Conservation (phyloP, 495 filamentous ascomycete species). For the Xylaria bambusicola region DNA sequence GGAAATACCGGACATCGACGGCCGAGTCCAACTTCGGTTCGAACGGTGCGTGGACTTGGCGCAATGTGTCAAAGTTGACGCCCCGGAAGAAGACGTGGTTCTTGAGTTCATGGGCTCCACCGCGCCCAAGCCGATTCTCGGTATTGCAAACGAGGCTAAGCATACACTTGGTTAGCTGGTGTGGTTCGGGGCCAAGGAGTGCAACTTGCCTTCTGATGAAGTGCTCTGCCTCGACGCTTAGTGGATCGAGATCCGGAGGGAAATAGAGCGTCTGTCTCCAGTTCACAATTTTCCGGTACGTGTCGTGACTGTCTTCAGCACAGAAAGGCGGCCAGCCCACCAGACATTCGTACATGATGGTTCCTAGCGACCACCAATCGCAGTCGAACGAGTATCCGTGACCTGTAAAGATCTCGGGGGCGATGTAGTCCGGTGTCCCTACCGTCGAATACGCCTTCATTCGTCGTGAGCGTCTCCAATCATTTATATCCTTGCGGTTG, state of each 20-base stretch:
- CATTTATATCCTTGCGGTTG: conserved; percentile 95
- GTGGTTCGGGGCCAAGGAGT: background rate
- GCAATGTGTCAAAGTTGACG: conserved; percentile 88
- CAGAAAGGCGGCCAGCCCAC: conserved; percentile 99
- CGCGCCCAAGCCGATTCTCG: conserved; percentile 82
- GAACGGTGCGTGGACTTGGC: conserved; percentile 90
- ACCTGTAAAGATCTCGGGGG: conserved; percentile 95
- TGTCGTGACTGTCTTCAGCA: conserved; percentile 94
- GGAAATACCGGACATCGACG: conserved; percentile 98
- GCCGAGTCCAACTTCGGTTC: conserved; percentile 89
- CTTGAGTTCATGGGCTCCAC: conserved; percentile 88
- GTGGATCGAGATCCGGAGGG: conserved; percentile 87
- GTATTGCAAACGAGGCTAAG: conserved; percentile 88
- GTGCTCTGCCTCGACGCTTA: conserved; percentile 83
- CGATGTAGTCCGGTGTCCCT: conserved; percentile 98
- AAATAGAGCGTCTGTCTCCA: conserved; percentile 96
- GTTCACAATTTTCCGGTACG: conserved; percentile 98
- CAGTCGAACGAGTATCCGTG: conserved; percentile 94
- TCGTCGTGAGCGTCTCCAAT: conserved; percentile 93
- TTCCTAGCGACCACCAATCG: conserved; percentile 98
- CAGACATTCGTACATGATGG: conserved; percentile 99
- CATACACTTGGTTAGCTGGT: conserved; percentile 17
- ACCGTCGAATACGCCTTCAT: conserved; percentile 98
- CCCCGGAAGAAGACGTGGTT: conserved; percentile 93
- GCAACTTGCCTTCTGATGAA: conserved; percentile 75